Evolutionary conservation across 768 basidiomycete species (phyloP).

Genomic region (Pleurotus tuber-regium): DNA sequence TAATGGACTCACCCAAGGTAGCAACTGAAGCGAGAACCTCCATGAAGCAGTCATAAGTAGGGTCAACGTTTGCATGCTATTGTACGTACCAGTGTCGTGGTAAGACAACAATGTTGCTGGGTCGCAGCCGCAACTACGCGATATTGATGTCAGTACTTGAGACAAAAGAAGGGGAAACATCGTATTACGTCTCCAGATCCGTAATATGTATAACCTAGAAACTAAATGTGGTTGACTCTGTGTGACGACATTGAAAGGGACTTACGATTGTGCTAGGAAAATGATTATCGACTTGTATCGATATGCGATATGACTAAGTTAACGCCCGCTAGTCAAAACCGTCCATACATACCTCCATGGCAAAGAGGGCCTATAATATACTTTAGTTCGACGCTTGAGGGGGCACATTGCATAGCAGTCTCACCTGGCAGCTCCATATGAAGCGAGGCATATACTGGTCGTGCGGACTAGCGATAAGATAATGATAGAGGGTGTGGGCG

Average conservation of each 20-base stretch:
- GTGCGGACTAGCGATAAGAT: background rate
- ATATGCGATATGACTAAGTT: background rate
- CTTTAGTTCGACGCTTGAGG: background rate
- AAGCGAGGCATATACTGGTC: background rate
- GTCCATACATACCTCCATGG: background rate
- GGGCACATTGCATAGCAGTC: background rate
- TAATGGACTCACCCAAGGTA: background rate
- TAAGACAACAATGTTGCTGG: background rate
- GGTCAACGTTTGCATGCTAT: background rate
- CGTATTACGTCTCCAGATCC: conserved; percentile 4
- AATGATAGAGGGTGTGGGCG: conserved; percentile 3
- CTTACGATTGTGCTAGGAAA: conserved; percentile 4
- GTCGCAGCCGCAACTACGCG: background rate
- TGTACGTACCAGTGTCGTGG: background rate
- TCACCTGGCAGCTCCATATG: conserved; percentile 1
- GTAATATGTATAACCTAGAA: background rate
- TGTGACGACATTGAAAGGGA: background rate
- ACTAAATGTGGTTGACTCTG: background rate
- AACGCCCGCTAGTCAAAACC: background rate
- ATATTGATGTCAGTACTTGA: background rate
- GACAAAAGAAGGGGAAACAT: background rate
- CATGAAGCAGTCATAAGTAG: background rate
- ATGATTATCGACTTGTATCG: conserved; percentile 2
- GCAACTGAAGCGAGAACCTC: background rate
- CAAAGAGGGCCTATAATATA: background rate